Evolutionary conservation across 768 basidiomycete species (phyloP).

Genomic region (Leucogyrophana mollusca): DNA sequence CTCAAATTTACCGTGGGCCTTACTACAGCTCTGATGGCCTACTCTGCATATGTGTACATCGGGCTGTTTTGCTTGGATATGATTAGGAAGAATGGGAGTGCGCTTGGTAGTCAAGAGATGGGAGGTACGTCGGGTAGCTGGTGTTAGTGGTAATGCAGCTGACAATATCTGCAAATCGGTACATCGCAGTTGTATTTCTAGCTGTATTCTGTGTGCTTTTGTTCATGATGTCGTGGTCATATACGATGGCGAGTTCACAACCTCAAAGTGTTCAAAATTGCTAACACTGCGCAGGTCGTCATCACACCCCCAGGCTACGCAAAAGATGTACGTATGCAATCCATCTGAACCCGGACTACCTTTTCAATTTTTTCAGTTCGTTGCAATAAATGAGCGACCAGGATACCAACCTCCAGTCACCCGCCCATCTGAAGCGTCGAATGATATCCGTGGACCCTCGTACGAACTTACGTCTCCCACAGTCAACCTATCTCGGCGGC

Average conservation of each 20-base stretch:
- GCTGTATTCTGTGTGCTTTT: constrained; percentile 61
- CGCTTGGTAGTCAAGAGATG: constrained; percentile 45
- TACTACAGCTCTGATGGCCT: constrained; percentile 59
- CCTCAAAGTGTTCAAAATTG: background rate
- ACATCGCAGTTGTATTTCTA: constrained; percentile 58
- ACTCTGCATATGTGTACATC: constrained; percentile 77
- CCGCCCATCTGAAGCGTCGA: constrained; percentile 12
- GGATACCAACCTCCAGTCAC: constrained; percentile 12
- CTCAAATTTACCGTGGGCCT: constrained; percentile 68
- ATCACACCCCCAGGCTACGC: constrained; percentile 71
- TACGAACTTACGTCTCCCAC: constrained; percentile 25
- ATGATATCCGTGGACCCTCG: constrained; percentile 26
- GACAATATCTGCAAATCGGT: background rate
- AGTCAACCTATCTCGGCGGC: constrained; percentile 7
- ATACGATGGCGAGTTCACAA: constrained; percentile 55
- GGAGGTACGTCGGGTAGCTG: constrained; percentile 60
- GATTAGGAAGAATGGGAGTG: constrained; percentile 45
- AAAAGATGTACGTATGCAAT: constrained; percentile 47
- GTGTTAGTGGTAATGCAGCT: background rate
- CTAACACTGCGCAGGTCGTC: constrained; percentile 45
- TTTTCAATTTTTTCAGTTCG: constrained; percentile 15
- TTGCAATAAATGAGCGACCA: constrained; percentile 19
- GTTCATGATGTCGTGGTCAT: constrained; percentile 78
- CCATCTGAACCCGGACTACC: background rate
- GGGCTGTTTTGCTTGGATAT: constrained; percentile 69